A percentile compares a stretch with the other conserved stretches of the same genome.
Evolutionary conservation across 148 eudicot species (phyloP).

Genomic region (Dysphania ambrosioides): DNA sequence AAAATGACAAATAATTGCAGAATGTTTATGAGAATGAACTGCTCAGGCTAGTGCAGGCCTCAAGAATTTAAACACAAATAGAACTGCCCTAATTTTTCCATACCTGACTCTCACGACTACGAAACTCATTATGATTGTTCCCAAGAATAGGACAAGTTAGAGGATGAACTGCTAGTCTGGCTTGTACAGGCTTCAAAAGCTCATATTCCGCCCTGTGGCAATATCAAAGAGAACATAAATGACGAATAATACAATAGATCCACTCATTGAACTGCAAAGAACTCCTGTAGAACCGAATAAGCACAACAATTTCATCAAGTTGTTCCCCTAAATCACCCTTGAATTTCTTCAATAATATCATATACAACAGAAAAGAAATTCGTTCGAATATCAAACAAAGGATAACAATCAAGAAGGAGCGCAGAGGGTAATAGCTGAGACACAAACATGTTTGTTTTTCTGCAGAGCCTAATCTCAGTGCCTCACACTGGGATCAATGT

Average conservation of each 20-base stretch:
- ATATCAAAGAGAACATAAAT: conserved; percentile 11
- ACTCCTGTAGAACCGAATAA: neutral
- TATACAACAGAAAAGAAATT: neutral
- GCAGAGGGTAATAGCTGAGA: neutral
- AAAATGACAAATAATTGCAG: neutral
- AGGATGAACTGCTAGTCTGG: conserved; percentile 75
- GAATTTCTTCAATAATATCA: neutral
- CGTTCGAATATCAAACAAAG: neutral
- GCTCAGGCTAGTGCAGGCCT: too few relatives aligned
- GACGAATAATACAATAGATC: neutral
- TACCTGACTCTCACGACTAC: conserved; percentile 77
- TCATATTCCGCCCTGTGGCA: conserved; percentile 72
- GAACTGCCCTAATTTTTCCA: conserved; percentile 13
- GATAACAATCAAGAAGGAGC: neutral
- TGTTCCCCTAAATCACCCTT: too few relatives aligned
- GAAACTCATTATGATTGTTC: conserved; percentile 77
- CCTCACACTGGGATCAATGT: neutral
- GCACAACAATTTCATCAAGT: too few relatives aligned
- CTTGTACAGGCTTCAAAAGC: conserved; percentile 77
- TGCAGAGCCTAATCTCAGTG: neutral
- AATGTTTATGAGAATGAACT: neutral
- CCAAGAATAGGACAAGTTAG: conserved; percentile 84
- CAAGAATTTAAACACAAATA: conserved; percentile 4
- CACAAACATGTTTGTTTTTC: neutral
- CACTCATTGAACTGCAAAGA: neutral